phyloP scores from a whole-genome alignment of 2,329 filamentous ascomycete genomes.

The Aspergillus sp. region DNA sequence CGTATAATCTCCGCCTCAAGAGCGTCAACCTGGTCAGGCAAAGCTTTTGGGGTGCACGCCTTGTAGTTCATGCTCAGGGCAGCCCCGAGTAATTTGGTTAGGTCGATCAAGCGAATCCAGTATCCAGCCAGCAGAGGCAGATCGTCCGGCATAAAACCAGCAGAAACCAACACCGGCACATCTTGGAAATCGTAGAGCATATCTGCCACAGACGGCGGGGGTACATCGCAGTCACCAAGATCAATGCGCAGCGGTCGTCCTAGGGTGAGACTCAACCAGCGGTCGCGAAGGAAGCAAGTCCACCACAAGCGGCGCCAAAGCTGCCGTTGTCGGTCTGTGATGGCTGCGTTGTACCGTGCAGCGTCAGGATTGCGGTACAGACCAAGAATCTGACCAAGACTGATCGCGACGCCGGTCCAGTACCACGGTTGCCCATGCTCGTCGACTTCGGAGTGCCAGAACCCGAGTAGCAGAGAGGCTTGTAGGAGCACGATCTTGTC shows the following conservation, averaged over 20 bases:
- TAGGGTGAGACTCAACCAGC: conserved; percentile 46
- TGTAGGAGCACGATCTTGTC: conserved; percentile 51
- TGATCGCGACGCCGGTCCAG: conserved; percentile 52
- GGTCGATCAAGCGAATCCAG: conserved; percentile 34
- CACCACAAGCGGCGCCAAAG: conserved; percentile 49
- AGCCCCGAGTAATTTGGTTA: conserved; percentile 32
- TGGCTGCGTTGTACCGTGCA: conserved; percentile 22
- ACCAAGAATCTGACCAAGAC: conserved; percentile 49
- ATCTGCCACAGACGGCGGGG: conserved; percentile 34
- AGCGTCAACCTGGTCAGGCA: conserved; percentile 25
- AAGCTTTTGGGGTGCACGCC: conserved; percentile 22
- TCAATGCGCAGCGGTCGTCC: conserved; percentile 48
- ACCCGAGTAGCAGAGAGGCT: conserved; percentile 48
- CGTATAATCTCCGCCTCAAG: conserved; percentile 29
- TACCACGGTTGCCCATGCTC: conserved; percentile 52
- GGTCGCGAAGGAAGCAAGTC: conserved; percentile 47
- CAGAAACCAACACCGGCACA: conserved; percentile 6
- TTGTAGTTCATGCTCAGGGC: conserved; percentile 33
- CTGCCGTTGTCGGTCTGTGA: conserved; percentile 27
- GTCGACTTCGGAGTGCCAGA: conserved; percentile 49
- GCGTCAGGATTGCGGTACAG: conserved; percentile 41
- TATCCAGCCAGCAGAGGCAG: conserved; percentile 27
- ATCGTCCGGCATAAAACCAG: conserved; percentile 27
- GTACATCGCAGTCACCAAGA: conserved; percentile 42
- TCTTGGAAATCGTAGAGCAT: conserved; percentile 30